Base-by-base conservation (phyloP, 345 rosid genomes). In the Odontarrhena argentea region DNA sequence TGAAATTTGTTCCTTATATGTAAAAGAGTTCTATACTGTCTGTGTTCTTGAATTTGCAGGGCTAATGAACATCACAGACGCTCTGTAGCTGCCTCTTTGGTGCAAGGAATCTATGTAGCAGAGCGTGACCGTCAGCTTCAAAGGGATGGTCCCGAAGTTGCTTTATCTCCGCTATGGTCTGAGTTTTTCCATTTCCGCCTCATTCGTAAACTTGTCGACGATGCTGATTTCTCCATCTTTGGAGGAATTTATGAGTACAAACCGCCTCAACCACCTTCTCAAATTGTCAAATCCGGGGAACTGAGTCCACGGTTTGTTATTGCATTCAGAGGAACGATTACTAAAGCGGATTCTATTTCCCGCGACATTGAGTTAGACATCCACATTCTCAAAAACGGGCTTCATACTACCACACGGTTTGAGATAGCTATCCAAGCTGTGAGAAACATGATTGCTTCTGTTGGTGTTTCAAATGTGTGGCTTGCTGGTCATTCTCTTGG, bases 401-500 rank as follows among this genome's bases (percentile, higher is more conserved):
- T 85, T 54, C 96, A 87, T 61, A 70, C 66, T 44, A 86, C 90
- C 6, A 82, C 93, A 36, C 86, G 96, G n/a, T 85, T 84, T 9
- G 86, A 86, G 79, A 82, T 82, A 58, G 99, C 85, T 18, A 83
- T 89, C 14, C 89, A 91, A 74, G 96, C 96, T 0, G 86, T 84
- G 30, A 75, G 80, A 65, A 86, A 82, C 56, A 74, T 79, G 76
- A 92, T 91, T 38, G 89, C 89, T 63, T 36, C 82, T 0, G 85
- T 79, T 4, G 96, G 93, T 8, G 76, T 65, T 36, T 85, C 90
- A 0, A 85, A 85, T 47, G 85, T 91, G 34, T 94, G 96, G 97
- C 62, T 94, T 67, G 90, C 93, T 6, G 99, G 99, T 58, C 96
- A 94, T 73, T 91, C 96, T 65, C 84, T 94, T 12, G 97, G 99